Percentiles rank a stretch among this genome's conserved stretches.
These are phyloP conservation scores for Aspergillus sp. DNA, from an alignment of 2,329 filamentous ascomycete genomes.

Conservation along the genomic window DNA sequence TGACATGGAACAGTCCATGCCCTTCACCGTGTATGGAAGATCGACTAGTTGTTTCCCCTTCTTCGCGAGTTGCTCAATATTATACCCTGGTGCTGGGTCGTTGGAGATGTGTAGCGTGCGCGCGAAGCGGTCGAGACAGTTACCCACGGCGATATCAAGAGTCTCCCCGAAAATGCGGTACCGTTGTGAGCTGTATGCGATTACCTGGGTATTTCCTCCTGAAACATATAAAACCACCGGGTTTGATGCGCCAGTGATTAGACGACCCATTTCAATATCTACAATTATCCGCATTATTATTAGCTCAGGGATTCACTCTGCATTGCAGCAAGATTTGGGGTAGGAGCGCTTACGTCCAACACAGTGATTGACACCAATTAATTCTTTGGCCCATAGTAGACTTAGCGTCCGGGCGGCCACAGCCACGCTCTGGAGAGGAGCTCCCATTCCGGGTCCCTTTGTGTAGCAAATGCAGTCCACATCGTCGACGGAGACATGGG, in stretches of 20 bases:
- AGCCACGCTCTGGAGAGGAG: conserved; percentile 82
- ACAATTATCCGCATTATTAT: neutral
- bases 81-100: conserved; percentile 94
- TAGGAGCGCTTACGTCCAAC: conserved; percentile 66
- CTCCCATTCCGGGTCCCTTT: conserved; percentile 93
- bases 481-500: conserved; percentile 61
- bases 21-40: conserved; percentile 93
- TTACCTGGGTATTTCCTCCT: conserved; percentile 96
- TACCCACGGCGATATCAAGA: conserved; percentile 94
- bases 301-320: neutral
- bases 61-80: conserved; percentile 92
- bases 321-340: neutral
- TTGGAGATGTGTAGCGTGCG: conserved; percentile 89
- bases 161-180: conserved; percentile 99
- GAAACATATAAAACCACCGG: conserved; percentile 95
- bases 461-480: conserved; percentile 96
- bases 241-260: conserved; percentile 86
- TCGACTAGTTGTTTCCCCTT: conserved; percentile 72
- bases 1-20: conserved; percentile 97
- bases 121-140: conserved; percentile 94
- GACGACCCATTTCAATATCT: conserved; percentile 95
- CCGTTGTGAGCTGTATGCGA: conserved; percentile 88
- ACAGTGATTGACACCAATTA: conserved; percentile 96
- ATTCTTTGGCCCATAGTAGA: conserved; percentile 80
- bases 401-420: conserved; percentile 78